Base-by-base conservation (phyloP, 1,284 basidiomycete genomes). In the Gymnopus androsaceus region DNA sequence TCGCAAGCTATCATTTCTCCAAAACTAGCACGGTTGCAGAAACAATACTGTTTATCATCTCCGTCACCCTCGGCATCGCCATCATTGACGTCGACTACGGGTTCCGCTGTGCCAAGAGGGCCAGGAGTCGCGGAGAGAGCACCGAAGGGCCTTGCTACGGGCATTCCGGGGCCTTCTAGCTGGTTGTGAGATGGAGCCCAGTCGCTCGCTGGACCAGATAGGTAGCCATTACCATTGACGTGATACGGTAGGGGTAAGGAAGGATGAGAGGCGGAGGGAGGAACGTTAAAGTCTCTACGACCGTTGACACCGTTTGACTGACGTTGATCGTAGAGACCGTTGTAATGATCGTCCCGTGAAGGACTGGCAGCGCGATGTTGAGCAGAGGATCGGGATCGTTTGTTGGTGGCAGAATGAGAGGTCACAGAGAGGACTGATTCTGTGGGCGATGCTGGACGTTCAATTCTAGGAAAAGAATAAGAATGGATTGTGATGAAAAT, bases 1-100 rank as follows among this genome's bases (percentile, higher is more conserved):
- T 99, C 96, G 70, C 96, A 99, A 3, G 87, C 96, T 65, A 99
- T 95, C 96, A 99, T 99, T 73, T 96, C 92, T 28, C 95, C 95
- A 66, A 90, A 95, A 67, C 92, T 94, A 55, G 88, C 81, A 23
- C 88, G 81, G 60, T 92, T 81, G 70, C 95, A 98, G 75, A 89
- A 84, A 72, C 95, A 99, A 72, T 98, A 99, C 63, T 79, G 84
- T 56, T 83, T 87, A 56, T 93, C 91, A 19, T 59, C 57, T 17
- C 57, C 77, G 38, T 74, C 81, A 19, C 81, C 78, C 1, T 73
- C 71, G 3, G 42, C 66, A 64, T 40, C 61, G 30, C 51, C 53
- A 54, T 65, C 64, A 42, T 59, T 49, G 6, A 37, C 11, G 23
- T 45, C 27, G 2, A 46, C 50, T 31, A 36, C 33, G 19, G 23